phyloP scores from a whole-genome alignment of 169 alveolate species.

The Cytauxzoon felis region DNA sequence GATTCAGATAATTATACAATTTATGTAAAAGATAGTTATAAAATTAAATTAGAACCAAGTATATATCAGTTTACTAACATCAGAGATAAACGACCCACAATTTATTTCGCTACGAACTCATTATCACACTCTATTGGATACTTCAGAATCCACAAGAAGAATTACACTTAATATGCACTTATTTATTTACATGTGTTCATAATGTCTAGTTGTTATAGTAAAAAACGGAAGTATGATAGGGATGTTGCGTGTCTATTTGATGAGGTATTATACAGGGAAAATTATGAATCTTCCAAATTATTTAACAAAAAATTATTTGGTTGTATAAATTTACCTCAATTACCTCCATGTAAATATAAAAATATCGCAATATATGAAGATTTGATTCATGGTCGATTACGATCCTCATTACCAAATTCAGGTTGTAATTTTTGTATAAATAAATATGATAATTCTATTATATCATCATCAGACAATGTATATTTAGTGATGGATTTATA shows the following conservation, averaged over 20 bases:
- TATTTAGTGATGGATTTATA: constrained; percentile 20
- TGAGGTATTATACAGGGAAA: constrained; percentile 26
- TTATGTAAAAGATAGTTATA: constrained; percentile 19
- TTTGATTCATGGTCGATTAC: neutral
- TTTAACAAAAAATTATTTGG: constrained; percentile 2
- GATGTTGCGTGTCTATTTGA: constrained; percentile 8
- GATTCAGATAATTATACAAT: constrained; percentile 35
- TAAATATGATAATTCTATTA: neutral
- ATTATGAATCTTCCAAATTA: constrained; percentile 19
- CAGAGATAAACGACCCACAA: neutral
- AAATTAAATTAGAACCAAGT: constrained; percentile 36
- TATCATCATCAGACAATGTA: constrained; percentile 37
- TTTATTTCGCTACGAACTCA: constrained; percentile 43
- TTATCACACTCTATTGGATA: constrained; percentile 54
- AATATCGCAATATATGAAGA: neutral
- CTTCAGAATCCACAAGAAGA: neutral
- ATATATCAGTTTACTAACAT: constrained; percentile 48
- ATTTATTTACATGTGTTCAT: neutral
- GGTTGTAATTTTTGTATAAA: constrained; percentile 3
- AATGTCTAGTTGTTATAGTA: neutral
- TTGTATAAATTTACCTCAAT: neutral
- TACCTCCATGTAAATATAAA: constrained; percentile 33
- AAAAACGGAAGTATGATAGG: neutral
- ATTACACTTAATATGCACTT: neutral
- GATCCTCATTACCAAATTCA: neutral